phyloP scores from a whole-genome alignment of 257 asterid genomes.

The Rauvolfia tetraphylla region DNA sequence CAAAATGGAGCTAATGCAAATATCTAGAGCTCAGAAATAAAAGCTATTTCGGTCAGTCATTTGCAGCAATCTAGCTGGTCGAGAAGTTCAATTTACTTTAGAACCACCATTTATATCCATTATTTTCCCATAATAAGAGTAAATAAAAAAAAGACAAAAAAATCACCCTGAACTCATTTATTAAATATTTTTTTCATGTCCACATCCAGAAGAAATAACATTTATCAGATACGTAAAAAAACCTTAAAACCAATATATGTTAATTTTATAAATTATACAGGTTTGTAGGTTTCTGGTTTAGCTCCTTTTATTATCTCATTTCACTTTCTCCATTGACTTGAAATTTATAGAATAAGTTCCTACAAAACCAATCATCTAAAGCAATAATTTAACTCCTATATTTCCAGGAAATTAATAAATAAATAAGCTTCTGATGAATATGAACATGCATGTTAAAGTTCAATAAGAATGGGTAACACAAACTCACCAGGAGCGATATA shows the following conservation, averaged over 20 bases:
- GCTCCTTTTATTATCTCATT: neutral
- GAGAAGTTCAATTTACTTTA: neutral
- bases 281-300: neutral
- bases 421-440: neutral
- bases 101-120: neutral
- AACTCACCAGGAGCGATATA: slow-evolving; percentile 93
- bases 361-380: neutral
- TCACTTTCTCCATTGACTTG: neutral
- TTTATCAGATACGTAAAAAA: neutral
- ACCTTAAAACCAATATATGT: neutral
- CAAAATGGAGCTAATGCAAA: neutral
- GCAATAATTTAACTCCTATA: neutral
- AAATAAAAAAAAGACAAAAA: neutral
- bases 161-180: neutral
- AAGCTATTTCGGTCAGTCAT: neutral
- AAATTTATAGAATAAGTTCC: neutral
- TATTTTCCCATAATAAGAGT: neutral
- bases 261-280: neutral
- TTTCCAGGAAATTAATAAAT: neutral
- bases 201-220: neutral
- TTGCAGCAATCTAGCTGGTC: neutral
- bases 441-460: neutral
- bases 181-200: neutral
- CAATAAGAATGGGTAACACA: slow-evolving; percentile 2
- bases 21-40: neutral